Evolutionary conservation across 768 basidiomycete species (phyloP), one percentile per base, ranked within the genome.

Genomic region (Clavulina sp.): DNA sequence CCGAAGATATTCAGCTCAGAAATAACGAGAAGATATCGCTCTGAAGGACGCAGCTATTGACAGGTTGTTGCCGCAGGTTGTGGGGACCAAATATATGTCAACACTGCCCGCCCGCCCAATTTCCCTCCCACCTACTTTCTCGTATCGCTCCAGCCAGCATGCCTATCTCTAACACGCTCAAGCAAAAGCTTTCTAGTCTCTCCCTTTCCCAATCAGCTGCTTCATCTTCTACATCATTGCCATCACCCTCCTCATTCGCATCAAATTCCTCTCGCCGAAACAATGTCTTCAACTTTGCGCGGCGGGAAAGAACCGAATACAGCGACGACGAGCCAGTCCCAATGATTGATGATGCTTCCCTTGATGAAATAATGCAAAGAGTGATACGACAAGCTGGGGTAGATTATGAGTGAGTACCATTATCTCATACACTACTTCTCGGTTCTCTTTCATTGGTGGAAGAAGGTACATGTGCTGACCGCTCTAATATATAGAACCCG

Each of bases 371-470:
- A 28, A 73, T 89, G 69, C 61, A 67, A 34, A 76, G 69, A 62
- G 70, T 89, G 66, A 85, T 89, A 41, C 87, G 83, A 59, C 86
- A 87, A 62, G 87, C 87, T 41, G 87, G 87, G 2, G 81, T 87
- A 52, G 87, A 91, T 66, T 88, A 77, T 57, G 85, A 88, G 87
- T 91, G 58, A 61, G 81, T 71, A 19, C 30, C 6, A 32, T 38
- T 43, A 18, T 50, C 48, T 23, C 40, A 31, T 48, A 4, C 0
- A 48, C 30, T 21, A 30, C 26, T 40, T 5, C 43, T 6, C 33
- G 33, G 13, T 26, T 13, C 36, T 46, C 24, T n/a, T n/a, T n/a
- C n/a, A n/a, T n/a, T n/a, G n/a, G n/a, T n/a, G n/a, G n/a, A 23
- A 13, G 3, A 6, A 16, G 43, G 6, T 30, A 18, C 26, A 18